phyloP scores from a whole-genome alignment of 2,329 filamentous ascomycete genomes.

The Rutstroemia sydowiana region DNA sequence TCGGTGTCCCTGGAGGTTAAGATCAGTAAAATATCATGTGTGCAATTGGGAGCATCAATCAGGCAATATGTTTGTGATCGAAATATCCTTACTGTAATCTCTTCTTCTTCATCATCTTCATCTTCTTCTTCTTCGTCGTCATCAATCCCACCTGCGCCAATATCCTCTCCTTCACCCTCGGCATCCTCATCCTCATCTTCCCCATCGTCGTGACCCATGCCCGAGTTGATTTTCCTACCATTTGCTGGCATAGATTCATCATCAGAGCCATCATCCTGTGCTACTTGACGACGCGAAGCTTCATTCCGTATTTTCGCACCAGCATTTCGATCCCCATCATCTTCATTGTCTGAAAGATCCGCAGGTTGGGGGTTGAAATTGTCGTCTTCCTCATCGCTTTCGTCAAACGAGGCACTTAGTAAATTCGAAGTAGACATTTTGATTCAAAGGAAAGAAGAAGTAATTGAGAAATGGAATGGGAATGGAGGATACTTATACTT shows the following conservation, averaged over 20 bases:
- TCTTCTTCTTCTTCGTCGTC: slow-evolving; percentile 48
- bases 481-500: background rate
- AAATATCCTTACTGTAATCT: slow-evolving; percentile 39
- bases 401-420: slow-evolving; percentile 33
- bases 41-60: slow-evolving; percentile 9
- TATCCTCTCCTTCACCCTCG: slow-evolving; percentile 34
- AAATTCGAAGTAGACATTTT: slow-evolving; percentile 26
- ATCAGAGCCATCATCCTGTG: slow-evolving; percentile 39
- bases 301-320: slow-evolving; percentile 24
- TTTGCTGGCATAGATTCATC: slow-evolving; percentile 38
- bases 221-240: slow-evolving; percentile 13
- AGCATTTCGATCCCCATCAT: slow-evolving; percentile 30
- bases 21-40: slow-evolving; percentile 17
- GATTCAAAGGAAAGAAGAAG: slow-evolving; percentile 7
- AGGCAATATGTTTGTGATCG: background rate
- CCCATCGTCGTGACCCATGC: slow-evolving; percentile 24
- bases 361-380: slow-evolving; percentile 80
- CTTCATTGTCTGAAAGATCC: slow-evolving; percentile 60
- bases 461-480: slow-evolving; percentile 1
- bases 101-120: slow-evolving; percentile 58
- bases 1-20: slow-evolving; percentile 50
- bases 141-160: slow-evolving; percentile 28
- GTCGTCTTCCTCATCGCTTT: slow-evolving; percentile 71
- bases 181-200: slow-evolving; percentile 37
- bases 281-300: slow-evolving; percentile 28